phyloP scores from a whole-genome alignment of 495 filamentous ascomycete genomes.

The Penicillium coffeae region DNA sequence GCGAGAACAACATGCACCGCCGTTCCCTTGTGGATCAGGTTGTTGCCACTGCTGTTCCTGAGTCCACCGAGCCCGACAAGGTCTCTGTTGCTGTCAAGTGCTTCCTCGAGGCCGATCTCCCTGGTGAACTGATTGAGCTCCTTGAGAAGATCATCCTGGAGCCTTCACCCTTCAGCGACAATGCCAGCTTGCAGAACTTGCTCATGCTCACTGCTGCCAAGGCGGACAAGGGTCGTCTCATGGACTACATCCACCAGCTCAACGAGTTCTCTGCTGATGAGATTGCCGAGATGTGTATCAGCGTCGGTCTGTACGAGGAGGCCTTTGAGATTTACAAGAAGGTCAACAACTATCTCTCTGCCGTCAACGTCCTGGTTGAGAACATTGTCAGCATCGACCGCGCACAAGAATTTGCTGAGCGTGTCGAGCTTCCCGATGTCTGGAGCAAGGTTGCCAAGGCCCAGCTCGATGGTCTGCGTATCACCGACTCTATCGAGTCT shows the following conservation, averaged over 20 bases:
- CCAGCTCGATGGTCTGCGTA: constrained; percentile 91
- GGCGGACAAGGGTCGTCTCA: constrained; percentile 89
- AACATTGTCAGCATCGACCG: constrained; percentile 98
- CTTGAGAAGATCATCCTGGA: constrained; percentile 99
- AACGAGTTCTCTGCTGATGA: constrained; percentile 87
- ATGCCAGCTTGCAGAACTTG: constrained; percentile 91
- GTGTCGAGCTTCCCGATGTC: constrained; percentile 92
- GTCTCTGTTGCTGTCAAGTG: constrained; percentile 92
- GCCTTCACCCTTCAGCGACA: constrained; percentile 95
- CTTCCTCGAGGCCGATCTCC: constrained; percentile 86
- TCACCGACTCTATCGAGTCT: constrained; percentile 90
- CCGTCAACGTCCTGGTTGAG: constrained; percentile 90
- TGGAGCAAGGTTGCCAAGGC: constrained; percentile 99
- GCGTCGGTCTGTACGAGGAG: constrained; percentile 92
- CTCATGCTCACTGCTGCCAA: constrained; percentile 96
- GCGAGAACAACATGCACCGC: constrained; percentile 90
- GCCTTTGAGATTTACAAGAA: constrained; percentile 99
- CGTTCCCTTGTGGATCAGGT: constrained; percentile 94
- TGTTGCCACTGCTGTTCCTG: constrained; percentile 92
- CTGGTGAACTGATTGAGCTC: constrained; percentile 91
- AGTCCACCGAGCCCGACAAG: constrained; percentile 89
- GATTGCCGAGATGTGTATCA: constrained; percentile 89
- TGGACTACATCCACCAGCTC: constrained; percentile 94
- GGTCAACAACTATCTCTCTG: constrained; percentile 79
- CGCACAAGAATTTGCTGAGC: constrained; percentile 93